Base-by-base conservation (phyloP, 768 basidiomycete species). In the Ramaria sp. region DNA sequence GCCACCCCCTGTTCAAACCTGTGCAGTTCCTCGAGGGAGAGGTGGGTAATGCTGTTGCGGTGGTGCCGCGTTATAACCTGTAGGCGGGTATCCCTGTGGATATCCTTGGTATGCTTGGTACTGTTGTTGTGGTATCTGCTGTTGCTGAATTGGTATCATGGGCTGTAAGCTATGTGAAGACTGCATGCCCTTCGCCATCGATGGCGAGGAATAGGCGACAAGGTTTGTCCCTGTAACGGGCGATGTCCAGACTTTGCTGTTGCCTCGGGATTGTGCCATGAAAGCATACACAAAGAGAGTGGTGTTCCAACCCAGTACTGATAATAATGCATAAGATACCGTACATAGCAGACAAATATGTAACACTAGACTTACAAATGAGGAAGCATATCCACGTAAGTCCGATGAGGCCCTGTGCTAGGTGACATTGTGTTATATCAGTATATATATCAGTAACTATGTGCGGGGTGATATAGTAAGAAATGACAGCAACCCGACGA, bases 321-420 rank as follows among this genome's bases (percentile, higher is more conserved):
- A 10, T 52, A 50, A n/a, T 4, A 43, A 9, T 2, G 13, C 11
- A 22, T 43, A 43, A 43, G 20, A 22, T n/a, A 43, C 42, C 10
- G 42, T 17, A 5, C n/a, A 19, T 22, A 22, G 20, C 42, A 13
- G 20, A 7, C 10, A 10, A 10, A 37, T 37, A 42, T 33, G 20
- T 19, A 54, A 3, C 9, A 43, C 17, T 12, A 12, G 15, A 63
- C 69, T 54, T 45, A 72, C 74, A 20, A 0, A 69, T 54, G 37
- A 72, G 58, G 60, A 72, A 75, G 57, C 61, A 65, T 49, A 75
- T 60, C 61, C 69, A 74, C 12, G 70, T 60, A 58, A 76, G 69
- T 1, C 69, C 74, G 46, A 59, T 63, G 4, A 74, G 57, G 1
- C 58, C 72, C 47, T 69, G 65, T 53, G 48, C 31, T 54, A 55